Conservation (phyloP, 257 asterid species). For the Fraxinus americana region DNA sequence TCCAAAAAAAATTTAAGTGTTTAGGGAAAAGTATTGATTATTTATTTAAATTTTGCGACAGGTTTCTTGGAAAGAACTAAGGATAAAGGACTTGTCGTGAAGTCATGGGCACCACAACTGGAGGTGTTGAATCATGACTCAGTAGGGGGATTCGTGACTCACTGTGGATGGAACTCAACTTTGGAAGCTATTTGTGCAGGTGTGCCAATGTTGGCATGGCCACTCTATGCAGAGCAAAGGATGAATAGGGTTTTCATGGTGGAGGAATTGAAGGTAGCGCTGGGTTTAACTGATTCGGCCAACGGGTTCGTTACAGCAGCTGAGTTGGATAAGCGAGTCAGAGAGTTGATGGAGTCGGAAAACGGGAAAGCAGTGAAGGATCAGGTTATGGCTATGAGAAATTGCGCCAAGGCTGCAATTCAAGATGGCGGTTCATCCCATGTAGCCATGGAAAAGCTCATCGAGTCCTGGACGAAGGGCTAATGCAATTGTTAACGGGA, state of each 20-base stretch:
- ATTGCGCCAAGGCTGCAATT: background rate
- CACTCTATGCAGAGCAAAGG: constrained; percentile 66
- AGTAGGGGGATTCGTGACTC: constrained; percentile 69
- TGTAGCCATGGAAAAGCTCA: background rate
- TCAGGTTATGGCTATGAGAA: background rate
- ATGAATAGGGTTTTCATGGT: constrained; percentile 41
- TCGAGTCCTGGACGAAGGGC: background rate
- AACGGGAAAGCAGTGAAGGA: constrained; percentile 30
- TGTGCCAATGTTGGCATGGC: constrained; percentile 70
- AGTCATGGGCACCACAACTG: constrained; percentile 66
- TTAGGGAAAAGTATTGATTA: no score
- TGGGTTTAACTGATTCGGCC: constrained; percentile 31
- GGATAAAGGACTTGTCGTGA: constrained; percentile 45
- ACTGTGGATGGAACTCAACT: constrained; percentile 67
- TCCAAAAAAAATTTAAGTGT: no score
- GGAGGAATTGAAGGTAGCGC: constrained; percentile 54
- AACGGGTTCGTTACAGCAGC: constrained; percentile 51
- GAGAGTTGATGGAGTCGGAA: constrained; percentile 44
- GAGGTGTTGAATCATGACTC: constrained; percentile 50
- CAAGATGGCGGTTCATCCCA: background rate
- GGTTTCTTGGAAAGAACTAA: constrained; percentile 50
- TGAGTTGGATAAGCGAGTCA: constrained; percentile 51
- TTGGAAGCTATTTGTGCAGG: constrained; percentile 56
- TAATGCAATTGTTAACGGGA: background rate
- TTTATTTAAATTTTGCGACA: background rate